phyloP scores from a whole-genome alignment of 805 yeast species.

The Candida multigemmis region DNA sequence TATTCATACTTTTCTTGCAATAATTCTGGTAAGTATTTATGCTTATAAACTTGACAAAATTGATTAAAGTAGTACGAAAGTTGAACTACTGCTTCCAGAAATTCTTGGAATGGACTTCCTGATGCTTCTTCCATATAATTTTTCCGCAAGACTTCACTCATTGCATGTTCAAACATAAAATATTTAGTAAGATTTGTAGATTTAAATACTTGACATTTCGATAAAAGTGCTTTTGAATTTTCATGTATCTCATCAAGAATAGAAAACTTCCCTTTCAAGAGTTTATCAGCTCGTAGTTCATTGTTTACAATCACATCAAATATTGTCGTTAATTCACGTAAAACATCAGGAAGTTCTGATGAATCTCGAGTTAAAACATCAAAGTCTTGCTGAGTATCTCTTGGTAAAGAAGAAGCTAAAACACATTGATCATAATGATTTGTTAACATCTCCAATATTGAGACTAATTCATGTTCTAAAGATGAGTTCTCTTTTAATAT shows the following conservation, averaged over 20 bases:
- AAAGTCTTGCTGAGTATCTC: conserved; percentile 24
- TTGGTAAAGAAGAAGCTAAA: conserved; percentile 33
- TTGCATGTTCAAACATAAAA: conserved; percentile 11
- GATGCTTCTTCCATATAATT: conserved; percentile 6
- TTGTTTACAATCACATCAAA: conserved; percentile 26
- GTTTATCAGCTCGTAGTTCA: conserved; percentile 19
- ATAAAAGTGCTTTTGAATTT: conserved; percentile 6
- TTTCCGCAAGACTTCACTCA: conserved; percentile 6
- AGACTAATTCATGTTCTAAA: conserved; percentile 63
- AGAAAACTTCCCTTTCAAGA: conserved; percentile 7
- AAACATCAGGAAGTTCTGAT: conserved; percentile 47
- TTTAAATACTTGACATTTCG: conserved; percentile 12
- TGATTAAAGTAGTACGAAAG: conserved; percentile 26
- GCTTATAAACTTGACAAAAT: conserved; percentile 21
- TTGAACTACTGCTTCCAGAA: conserved; percentile 17
- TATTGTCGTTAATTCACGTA: conserved; percentile 34
- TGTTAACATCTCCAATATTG: conserved; percentile 60
- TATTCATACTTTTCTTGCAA: conserved; percentile 30
- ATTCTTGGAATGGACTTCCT: conserved; percentile 9
- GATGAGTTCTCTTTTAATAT: conserved; percentile 33
- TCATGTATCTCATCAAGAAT: conserved; percentile 7
- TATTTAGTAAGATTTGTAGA: conserved; percentile 14
- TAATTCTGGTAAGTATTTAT: conserved; percentile 26
- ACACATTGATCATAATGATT: conserved; percentile 77
- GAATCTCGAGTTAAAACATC: conserved; percentile 44